Evolutionary conservation across 495 filamentous ascomycete genomes (phyloP).

Genomic region (Lasiosphaeria ovina): DNA sequence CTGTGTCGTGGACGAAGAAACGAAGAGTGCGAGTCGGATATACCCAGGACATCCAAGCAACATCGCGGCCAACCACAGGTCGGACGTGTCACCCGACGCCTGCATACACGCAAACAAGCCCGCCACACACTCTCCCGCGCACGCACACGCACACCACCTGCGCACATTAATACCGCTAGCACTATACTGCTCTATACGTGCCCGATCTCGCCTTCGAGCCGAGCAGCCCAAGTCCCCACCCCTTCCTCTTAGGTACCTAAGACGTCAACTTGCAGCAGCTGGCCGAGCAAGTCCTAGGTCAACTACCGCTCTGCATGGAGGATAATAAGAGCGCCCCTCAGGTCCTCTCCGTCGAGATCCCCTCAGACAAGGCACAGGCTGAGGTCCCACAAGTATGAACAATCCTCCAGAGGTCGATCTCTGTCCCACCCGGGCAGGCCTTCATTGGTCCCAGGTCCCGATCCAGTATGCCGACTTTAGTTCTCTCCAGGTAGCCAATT

Average conservation of each 20-base stretch:
- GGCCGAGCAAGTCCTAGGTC: constrained; percentile 27
- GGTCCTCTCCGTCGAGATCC: constrained; percentile 37
- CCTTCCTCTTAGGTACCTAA: constrained; percentile 17
- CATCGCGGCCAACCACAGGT: constrained; percentile 11
- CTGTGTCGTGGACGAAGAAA: background rate
- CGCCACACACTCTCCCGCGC: constrained; percentile 8
- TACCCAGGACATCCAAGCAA: background rate
- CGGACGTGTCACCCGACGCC: constrained; percentile 1
- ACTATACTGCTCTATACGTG: constrained; percentile 5
- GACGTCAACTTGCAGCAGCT: constrained; percentile 18
- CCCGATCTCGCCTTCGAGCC: constrained; percentile 20
- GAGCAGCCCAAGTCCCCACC: constrained; percentile 29
- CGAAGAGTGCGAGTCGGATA: background rate
- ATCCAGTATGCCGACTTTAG: constrained; percentile 43
- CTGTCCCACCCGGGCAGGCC: constrained; percentile 38
- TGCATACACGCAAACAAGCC: constrained; percentile 10
- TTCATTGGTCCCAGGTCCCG: constrained; percentile 23
- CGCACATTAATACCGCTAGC: constrained; percentile 9
- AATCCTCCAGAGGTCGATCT: constrained; percentile 36
- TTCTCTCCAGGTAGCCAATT: constrained; percentile 37
- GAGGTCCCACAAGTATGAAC: constrained; percentile 40
- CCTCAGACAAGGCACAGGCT: constrained; percentile 36
- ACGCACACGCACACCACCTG: constrained; percentile 11
- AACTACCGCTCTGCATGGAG: constrained; percentile 37
- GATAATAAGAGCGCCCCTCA: constrained; percentile 42